Percentiles rank a stretch among this genome's conserved stretches.
Evolutionary conservation across 2,329 filamentous ascomycete genomes (phyloP).

Genomic region (Phoma herbarum): DNA sequence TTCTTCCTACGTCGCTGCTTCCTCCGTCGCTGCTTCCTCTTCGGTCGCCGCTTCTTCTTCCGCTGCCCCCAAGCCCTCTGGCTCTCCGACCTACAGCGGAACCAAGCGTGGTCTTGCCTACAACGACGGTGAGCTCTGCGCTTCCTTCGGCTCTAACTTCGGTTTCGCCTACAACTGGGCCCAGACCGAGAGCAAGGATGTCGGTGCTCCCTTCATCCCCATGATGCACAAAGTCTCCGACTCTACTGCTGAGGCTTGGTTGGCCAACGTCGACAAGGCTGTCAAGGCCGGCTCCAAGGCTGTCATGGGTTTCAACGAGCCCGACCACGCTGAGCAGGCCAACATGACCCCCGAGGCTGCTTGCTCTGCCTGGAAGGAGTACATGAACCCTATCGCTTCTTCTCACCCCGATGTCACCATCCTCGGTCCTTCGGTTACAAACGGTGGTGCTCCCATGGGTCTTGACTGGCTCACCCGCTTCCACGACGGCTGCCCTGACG

Average conservation of each 20-base stretch:
- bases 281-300: slow-evolving; percentile 44
- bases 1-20: neutral
- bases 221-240: slow-evolving; percentile 51
- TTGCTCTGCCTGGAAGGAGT: slow-evolving; percentile 43
- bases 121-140: slow-evolving; percentile 66
- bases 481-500: slow-evolving; percentile 45
- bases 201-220: slow-evolving; percentile 68
- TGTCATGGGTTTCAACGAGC: slow-evolving; percentile 54
- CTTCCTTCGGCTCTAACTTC: slow-evolving; percentile 61
- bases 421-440: slow-evolving; percentile 47
- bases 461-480: slow-evolving; percentile 47
- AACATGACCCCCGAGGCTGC: slow-evolving; percentile 46
- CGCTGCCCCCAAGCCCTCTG: slow-evolving; percentile 29
- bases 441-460: slow-evolving; percentile 34
- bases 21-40: neutral
- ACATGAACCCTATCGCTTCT: slow-evolving; percentile 45
- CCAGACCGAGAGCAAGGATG: slow-evolving; percentile 47
- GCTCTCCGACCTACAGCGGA: slow-evolving; percentile 42
- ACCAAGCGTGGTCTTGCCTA: slow-evolving; percentile 74
- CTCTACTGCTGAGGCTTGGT: slow-evolving; percentile 36
- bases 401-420: slow-evolving; percentile 44
- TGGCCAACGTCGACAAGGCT: slow-evolving; percentile 53
- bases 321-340: slow-evolving; percentile 45
- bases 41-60: slow-evolving; percentile 27
- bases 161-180: slow-evolving; percentile 77